Percentiles rank a stretch among this genome's conserved stretches.
These are phyloP conservation scores for Leptographium radiaticola DNA, from an alignment of 2,329 filamentous ascomycete genomes.

Conservation along the genomic window DNA sequence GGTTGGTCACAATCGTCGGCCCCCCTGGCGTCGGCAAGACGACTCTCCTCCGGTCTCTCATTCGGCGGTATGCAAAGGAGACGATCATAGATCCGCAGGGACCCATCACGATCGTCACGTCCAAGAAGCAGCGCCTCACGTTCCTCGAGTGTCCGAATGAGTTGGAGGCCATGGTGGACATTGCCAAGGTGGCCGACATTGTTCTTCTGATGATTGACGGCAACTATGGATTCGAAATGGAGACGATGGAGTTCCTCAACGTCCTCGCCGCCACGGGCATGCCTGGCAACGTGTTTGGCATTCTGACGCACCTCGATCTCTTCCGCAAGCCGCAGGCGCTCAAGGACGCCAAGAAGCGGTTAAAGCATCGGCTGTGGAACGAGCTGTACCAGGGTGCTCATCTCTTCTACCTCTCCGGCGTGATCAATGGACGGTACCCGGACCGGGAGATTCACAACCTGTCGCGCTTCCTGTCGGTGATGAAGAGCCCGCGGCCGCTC, in stretches of 20 bases:
- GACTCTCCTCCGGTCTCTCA: conserved; percentile 57
- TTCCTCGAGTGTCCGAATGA: conserved; percentile 97
- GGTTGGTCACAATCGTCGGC: conserved; percentile 87
- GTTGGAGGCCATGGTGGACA: conserved; percentile 89
- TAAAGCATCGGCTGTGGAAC: conserved; percentile 94
- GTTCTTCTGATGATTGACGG: conserved; percentile 97
- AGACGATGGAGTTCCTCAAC: conserved; percentile 99
- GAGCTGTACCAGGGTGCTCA: conserved; percentile 96
- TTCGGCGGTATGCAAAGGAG: conserved; percentile 91
- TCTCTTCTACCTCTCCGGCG: conserved; percentile 89
- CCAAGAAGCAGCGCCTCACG: conserved; percentile 86
- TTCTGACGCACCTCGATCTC: conserved; percentile 88
- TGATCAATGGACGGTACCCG: conserved; percentile 92
- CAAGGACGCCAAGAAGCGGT: conserved; percentile 85
- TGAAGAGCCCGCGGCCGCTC: conserved; percentile 97
- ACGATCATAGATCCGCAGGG: conserved; percentile 80
- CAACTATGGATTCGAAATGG: conserved; percentile 99
- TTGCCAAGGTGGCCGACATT: conserved; percentile 95
- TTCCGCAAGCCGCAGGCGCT: conserved; percentile 89
- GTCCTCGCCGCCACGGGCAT: conserved; percentile 88
- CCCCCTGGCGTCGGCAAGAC: conserved; percentile 42
- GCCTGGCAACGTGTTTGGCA: conserved; percentile 96
- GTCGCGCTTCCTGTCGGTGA: conserved; percentile 88
- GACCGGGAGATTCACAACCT: conserved; percentile 94
- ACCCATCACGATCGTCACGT: conserved; percentile 90